phyloP scores from a whole-genome alignment of 1,284 basidiomycete genomes.

The Cryptococcus amylolentus region DNA sequence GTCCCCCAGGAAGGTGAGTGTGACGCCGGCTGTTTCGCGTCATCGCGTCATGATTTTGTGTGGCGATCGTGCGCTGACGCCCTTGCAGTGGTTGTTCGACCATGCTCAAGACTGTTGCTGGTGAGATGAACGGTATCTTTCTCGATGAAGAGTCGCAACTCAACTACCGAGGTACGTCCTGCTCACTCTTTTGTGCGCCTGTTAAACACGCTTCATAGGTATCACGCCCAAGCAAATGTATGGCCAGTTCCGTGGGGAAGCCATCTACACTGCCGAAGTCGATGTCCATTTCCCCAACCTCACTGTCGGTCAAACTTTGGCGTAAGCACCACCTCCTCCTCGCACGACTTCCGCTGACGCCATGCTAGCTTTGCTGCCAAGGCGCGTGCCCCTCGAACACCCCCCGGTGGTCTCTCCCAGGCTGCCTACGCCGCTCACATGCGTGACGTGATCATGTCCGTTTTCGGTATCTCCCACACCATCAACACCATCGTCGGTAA shows the following conservation, averaged over 20 bases:
- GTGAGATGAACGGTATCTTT: conserved; percentile 55
- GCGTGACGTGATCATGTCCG: conserved; percentile 52
- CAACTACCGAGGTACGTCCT: conserved; percentile 46
- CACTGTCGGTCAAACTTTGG: conserved; percentile 53
- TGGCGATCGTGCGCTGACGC: neutral
- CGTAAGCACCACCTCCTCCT: conserved; percentile 32
- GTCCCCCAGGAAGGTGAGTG: conserved; percentile 59
- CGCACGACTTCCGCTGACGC: neutral
- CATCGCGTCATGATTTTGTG: neutral
- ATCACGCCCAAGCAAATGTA: conserved; percentile 47
- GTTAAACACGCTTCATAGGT: conserved; percentile 19
- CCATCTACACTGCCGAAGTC: conserved; percentile 52
- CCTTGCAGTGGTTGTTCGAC: conserved; percentile 59
- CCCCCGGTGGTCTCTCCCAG: conserved; percentile 48
- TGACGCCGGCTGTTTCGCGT: neutral
- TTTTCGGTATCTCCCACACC: conserved; percentile 56
- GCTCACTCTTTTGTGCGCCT: neutral
- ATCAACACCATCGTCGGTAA: conserved; percentile 53
- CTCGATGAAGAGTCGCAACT: conserved; percentile 47
- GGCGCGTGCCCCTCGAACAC: conserved; percentile 45
- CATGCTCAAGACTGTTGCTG: conserved; percentile 56
- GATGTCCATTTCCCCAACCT: conserved; percentile 57
- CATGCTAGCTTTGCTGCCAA: conserved; percentile 30
- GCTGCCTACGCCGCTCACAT: conserved; percentile 49
- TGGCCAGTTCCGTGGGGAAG: conserved; percentile 49